These are phyloP conservation scores for Geosmithia morbida DNA, from an alignment of 2,329 filamentous ascomycete species.

Conservation along the genomic window DNA sequence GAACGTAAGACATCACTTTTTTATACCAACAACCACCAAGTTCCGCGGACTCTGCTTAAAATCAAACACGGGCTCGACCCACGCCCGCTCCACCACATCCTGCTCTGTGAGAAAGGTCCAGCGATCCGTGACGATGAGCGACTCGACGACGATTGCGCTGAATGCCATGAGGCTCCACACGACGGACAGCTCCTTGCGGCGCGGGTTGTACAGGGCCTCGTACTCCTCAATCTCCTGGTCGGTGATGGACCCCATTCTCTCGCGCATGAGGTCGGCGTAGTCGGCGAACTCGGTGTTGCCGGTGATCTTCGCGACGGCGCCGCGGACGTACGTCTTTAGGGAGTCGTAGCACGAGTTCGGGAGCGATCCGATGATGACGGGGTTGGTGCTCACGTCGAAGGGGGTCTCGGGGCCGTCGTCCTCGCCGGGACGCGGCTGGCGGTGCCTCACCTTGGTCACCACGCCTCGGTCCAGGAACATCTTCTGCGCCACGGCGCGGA, in stretches of 20 bases:
- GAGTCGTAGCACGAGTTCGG: constrained; percentile 65
- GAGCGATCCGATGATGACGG: constrained; percentile 77
- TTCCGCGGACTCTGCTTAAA: constrained; percentile 78
- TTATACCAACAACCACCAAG: constrained; percentile 83
- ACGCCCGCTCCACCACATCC: constrained; percentile 56
- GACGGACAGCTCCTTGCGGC: constrained; percentile 70
- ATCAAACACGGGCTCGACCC: constrained; percentile 91
- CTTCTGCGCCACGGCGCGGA: constrained; percentile 75
- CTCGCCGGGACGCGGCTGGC: constrained; percentile 7
- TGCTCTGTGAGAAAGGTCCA: constrained; percentile 73
- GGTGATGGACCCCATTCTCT: constrained; percentile 52
- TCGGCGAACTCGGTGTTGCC: constrained; percentile 40
- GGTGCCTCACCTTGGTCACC: constrained; percentile 43
- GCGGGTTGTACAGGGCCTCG: constrained; percentile 43
- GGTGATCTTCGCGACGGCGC: constrained; percentile 63
- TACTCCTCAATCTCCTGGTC: constrained; percentile 66
- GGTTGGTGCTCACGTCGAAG: constrained; percentile 49
- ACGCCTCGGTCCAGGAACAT: constrained; percentile 82
- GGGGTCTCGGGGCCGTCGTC: constrained; percentile 15
- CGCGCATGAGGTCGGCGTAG: constrained; percentile 44
- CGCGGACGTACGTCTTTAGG: constrained; percentile 64
- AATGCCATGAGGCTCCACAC: constrained; percentile 96
- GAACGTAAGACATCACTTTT: constrained; percentile 30
- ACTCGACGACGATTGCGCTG: constrained; percentile 78
- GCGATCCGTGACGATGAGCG: constrained; percentile 77